Evolutionary conservation across 1,284 basidiomycete species (phyloP).

Genomic region (Anthracocystis panici-leucophaei): DNA sequence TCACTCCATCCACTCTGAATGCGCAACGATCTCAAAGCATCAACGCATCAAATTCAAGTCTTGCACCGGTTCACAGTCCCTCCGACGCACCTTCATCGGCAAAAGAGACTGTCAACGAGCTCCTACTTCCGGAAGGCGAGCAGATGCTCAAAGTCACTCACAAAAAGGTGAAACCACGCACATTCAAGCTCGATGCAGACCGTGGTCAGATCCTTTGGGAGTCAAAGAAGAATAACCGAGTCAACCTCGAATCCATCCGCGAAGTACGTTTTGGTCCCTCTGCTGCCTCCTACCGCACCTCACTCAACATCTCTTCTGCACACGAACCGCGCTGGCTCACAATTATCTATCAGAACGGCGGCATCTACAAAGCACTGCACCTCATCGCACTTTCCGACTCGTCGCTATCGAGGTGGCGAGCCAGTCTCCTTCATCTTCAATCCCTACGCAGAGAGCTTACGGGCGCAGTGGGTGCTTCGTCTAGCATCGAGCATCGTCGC

Average conservation of each 20-base stretch:
- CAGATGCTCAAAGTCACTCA: conserved; percentile 88
- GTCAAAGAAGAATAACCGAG: conserved; percentile 79
- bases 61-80: not conserved
- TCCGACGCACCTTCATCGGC: not conserved
- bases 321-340: conserved; percentile 78
- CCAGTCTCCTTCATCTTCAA: conserved; percentile 71
- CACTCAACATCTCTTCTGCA: conserved; percentile 74
- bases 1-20: not conserved
- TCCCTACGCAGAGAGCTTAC: conserved; percentile 58
- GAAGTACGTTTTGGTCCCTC: conserved; percentile 85
- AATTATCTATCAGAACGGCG: conserved; percentile 80
- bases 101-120: conserved; percentile 2
- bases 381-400: conserved; percentile 82
- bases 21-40: not conserved
- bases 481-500: conserved; percentile 75
- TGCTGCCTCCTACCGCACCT: conserved; percentile 81
- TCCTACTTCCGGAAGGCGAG: conserved; percentile 56
- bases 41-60: not conserved
- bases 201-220: conserved; percentile 86
- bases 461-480: conserved; percentile 56
- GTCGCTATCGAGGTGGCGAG: conserved; percentile 75
- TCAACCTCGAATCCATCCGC: conserved; percentile 89
- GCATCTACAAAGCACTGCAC: conserved; percentile 90
- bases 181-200: conserved; percentile 82
- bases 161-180: conserved; percentile 81